Percentiles rank a stretch among this genome's conserved stretches.
These are phyloP conservation scores for Dichotomocladium elegans DNA, from an alignment of 371 early-diverging fungal species.

Conservation along the genomic window DNA sequence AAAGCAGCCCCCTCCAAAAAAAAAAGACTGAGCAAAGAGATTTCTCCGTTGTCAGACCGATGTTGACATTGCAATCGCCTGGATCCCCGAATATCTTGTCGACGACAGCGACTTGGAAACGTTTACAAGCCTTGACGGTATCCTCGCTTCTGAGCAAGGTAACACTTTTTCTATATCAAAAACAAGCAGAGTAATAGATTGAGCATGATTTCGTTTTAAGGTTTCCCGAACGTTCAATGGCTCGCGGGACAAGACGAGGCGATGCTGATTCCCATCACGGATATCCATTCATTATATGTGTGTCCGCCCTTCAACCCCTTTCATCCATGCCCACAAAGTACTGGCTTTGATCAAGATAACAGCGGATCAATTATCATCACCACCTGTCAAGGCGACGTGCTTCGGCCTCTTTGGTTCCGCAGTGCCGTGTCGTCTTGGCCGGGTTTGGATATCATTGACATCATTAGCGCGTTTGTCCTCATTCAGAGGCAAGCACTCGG, in stretches of 20 bases:
- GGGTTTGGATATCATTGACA: constrained; percentile 36
- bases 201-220: constrained; percentile 3
- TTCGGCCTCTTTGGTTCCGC: constrained; percentile 30
- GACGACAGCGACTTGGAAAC: constrained; percentile 20
- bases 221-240: constrained; percentile 20
- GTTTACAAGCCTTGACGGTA: constrained; percentile 30
- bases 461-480: constrained; percentile 29
- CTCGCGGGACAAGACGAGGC: constrained; percentile 19
- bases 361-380: constrained; percentile 37
- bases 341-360: too few relatives aligned
- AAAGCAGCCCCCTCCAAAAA: background rate
- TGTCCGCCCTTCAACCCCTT: constrained; percentile 21
- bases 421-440: constrained; percentile 26
- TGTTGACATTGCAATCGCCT: constrained; percentile 18
- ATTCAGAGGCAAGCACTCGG: constrained; percentile 23
- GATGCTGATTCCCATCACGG: constrained; percentile 15
- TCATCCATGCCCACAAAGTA: background rate
- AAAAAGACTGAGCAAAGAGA: background rate
- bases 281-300: constrained; percentile 29
- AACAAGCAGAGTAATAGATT: background rate
- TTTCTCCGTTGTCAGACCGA: background rate
- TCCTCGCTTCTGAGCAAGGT: constrained; percentile 26
- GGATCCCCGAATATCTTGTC: constrained; percentile 41
- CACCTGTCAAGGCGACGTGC: constrained; percentile 22
- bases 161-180: background rate